Evolutionary conservation across 2,329 filamentous ascomycete genomes (phyloP).

Genomic region (Stachybotrys elegans): DNA sequence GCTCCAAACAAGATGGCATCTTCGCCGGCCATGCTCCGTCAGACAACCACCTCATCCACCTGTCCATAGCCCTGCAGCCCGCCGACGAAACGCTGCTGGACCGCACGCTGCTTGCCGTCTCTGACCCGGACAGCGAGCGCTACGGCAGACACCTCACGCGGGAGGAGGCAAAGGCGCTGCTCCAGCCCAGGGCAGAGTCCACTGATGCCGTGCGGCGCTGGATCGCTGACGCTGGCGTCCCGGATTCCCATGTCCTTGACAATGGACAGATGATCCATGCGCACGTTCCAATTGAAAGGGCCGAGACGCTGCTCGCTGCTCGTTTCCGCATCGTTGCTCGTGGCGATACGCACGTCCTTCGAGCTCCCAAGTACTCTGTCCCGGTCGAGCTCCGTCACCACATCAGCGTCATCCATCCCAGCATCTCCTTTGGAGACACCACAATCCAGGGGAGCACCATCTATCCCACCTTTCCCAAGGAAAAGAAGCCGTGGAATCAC

Average conservation of each 20-base stretch:
- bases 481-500: too few species aligned
- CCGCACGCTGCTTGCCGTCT: constrained; percentile 40
- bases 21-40: too few species aligned
- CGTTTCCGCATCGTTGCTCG: constrained; percentile 33
- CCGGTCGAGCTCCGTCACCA: constrained; percentile 23
- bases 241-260: constrained; percentile 27
- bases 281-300: constrained; percentile 30
- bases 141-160: constrained; percentile 46
- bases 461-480: not conserved
- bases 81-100: constrained; percentile 28
- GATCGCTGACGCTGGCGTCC: constrained; percentile 35
- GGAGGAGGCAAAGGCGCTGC: constrained; percentile 42
- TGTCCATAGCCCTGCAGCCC: constrained; percentile 25
- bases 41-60: constrained; percentile 15
- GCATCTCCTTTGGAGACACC: constrained; percentile 25
- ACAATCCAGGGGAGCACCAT: not conserved
- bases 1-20: too few species aligned
- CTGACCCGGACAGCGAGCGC: constrained; percentile 37
- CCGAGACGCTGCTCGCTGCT: constrained; percentile 41
- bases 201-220: constrained; percentile 36
- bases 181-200: constrained; percentile 36
- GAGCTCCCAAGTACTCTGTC: constrained; percentile 32
- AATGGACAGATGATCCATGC: constrained; percentile 37
- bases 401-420: constrained; percentile 45
- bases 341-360: constrained; percentile 35